Percentiles rank a stretch among this genome's conserved stretches.
Conservation (phyloP, 2,329 filamentous ascomycete genomes). For the Exophiala calicioides region DNA sequence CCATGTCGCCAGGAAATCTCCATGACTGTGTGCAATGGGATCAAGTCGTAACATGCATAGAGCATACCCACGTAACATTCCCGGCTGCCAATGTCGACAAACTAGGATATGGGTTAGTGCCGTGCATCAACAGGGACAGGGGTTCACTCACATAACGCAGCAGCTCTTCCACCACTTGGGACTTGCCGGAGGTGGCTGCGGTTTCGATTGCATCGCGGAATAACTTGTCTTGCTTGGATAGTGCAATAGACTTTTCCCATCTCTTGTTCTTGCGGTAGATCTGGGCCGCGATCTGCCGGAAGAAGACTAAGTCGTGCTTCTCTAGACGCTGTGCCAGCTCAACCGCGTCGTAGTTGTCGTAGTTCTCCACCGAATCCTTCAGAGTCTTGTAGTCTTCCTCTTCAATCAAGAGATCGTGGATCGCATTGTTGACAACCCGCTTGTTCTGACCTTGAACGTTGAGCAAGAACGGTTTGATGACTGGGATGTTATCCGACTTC, state of each 20-base stretch:
- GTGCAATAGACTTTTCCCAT: slow-evolving; percentile 97
- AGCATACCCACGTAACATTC: slow-evolving; percentile 99
- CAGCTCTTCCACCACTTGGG: slow-evolving; percentile 91
- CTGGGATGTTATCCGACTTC: slow-evolving; percentile 94
- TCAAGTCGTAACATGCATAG: slow-evolving; percentile 96
- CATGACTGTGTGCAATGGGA: slow-evolving; percentile 87
- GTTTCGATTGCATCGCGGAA: slow-evolving; percentile 99
- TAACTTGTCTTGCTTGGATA: slow-evolving; percentile 98
- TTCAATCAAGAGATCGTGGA: slow-evolving; percentile 96
- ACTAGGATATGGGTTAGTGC: slow-evolving; percentile 60
- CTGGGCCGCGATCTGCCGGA: slow-evolving; percentile 95
- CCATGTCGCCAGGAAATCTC: slow-evolving; percentile 97
- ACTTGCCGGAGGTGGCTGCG: slow-evolving; percentile 84
- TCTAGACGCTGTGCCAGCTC: slow-evolving; percentile 89
- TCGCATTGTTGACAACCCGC: slow-evolving; percentile 94
- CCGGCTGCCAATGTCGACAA: slow-evolving; percentile 97
- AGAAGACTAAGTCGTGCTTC: slow-evolving; percentile 98
- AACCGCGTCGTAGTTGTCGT: slow-evolving; percentile 97
- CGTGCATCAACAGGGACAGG: background rate
- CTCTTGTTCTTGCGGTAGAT: slow-evolving; percentile 99
- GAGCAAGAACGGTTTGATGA: slow-evolving; percentile 98
- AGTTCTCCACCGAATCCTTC: slow-evolving; percentile 95
- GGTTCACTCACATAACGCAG: slow-evolving; percentile 88
- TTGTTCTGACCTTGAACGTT: slow-evolving; percentile 98
- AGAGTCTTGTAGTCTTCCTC: slow-evolving; percentile 99